Evolutionary conservation across 2,329 filamentous ascomycete species (phyloP), one percentile per base, ranked within the genome.

Genomic region (Penicillium sp.): DNA sequence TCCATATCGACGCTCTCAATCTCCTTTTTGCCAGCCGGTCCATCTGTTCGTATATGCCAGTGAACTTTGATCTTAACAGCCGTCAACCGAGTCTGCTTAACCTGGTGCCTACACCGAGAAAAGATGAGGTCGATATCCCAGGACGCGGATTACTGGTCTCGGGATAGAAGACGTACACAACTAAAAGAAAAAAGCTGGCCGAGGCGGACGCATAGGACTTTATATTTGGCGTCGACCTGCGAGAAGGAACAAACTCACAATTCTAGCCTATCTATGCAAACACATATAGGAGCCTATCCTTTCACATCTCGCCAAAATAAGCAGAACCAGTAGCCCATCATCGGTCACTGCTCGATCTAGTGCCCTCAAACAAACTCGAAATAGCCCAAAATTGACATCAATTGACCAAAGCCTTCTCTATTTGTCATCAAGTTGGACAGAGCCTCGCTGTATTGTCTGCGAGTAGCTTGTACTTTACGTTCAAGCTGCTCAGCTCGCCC

Each of bases 211-310:
- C 15, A 18, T 18, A 18, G 15, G 1, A 18, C 2, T 18, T 18
- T 18, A 18, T 18, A 18, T 18, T 18, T 18, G 15, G 15, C 15
- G 2, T 18, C 15, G 1, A 18, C 15, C 15, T 18, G 15, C 20
- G 20, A 23, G 20, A 23, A 4, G 66, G 66, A 23, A 68, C 57
- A 40, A 40, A 70, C 68, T n/a, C n/a, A n/a, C 25, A 27, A 32
- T 6, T 5, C 12, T 32, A 32, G 29, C n/a, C 29, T 32, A n/a
- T 32, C 25, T 4, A n/a, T 32, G 13, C n/a, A 7, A n/a, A 5
- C 7, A n/a, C 6, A 15, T 1, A n/a, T 15, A 32, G 7, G 2
- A n/a, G 12, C n/a, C 31, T 32, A 32, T 15, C n/a, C 13, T 32
- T 15, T 3, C 9, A 28, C 7, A 28, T 28, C 27, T 9, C 27